Evolutionary conservation across 2,329 filamentous ascomycete genomes (phyloP).

Genomic region (Ascochyta pisi): DNA sequence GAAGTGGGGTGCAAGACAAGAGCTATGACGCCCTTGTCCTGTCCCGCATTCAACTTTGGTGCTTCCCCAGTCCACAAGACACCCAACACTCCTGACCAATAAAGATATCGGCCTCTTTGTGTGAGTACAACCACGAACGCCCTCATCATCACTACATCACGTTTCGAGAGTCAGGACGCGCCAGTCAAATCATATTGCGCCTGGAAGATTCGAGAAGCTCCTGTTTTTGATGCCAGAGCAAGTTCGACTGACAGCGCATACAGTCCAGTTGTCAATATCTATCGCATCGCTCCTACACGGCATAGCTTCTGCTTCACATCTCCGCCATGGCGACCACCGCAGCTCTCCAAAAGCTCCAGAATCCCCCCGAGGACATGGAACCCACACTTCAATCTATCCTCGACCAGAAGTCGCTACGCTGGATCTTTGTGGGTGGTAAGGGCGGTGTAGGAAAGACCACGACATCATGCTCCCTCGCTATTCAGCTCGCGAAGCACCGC

Average conservation of each 20-base stretch:
- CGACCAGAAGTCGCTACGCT: slow-evolving; percentile 92
- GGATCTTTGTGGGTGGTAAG: slow-evolving; percentile 99
- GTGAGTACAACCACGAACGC: not conserved
- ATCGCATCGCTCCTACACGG: not conserved
- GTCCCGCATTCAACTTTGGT: slow-evolving; percentile 18
- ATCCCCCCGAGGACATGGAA: slow-evolving; percentile 71
- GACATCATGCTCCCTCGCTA: slow-evolving; percentile 97
- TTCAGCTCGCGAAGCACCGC: slow-evolving; percentile 93
- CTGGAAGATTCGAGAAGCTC: slow-evolving; percentile 17
- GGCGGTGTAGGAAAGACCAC: slow-evolving; percentile 99
- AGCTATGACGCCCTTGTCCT: slow-evolving; percentile 13
- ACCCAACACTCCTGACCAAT: not conserved
- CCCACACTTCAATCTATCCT: slow-evolving; percentile 93
- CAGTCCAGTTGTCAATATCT: not conserved
- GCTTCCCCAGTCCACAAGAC: not conserved
- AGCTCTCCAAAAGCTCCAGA: slow-evolving; percentile 54
- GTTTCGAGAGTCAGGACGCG: not conserved
- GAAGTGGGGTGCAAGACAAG: slow-evolving; percentile 7
- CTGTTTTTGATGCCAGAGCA: not conserved
- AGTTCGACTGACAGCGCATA: slow-evolving; percentile 12
- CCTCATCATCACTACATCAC: not conserved
- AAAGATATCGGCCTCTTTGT: not conserved
- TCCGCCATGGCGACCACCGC: slow-evolving; percentile 49
- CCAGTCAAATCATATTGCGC: not conserved
- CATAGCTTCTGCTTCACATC: not conserved